Evolutionary conservation across 139 green algal genomes (phyloP).

Genomic region (Picochlorum sp.): DNA sequence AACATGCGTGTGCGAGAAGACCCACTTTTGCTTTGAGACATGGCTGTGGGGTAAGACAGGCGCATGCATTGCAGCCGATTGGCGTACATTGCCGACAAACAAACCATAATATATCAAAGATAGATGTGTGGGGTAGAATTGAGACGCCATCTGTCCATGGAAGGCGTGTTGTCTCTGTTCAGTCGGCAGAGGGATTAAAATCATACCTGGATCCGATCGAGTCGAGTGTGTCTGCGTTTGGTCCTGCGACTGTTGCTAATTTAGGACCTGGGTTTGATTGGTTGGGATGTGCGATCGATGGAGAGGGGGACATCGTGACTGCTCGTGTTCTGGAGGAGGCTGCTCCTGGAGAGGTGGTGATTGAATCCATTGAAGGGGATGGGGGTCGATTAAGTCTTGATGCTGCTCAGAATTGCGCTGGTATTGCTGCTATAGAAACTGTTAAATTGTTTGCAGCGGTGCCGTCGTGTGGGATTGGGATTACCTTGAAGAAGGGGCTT

Average conservation of each 20-base stretch:
- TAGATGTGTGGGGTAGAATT: too few species aligned
- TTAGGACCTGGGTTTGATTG: constrained; percentile 96
- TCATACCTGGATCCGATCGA: constrained; percentile 15
- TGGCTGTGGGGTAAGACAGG: too few species aligned
- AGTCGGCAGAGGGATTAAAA: background rate
- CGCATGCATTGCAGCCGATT: too few species aligned
- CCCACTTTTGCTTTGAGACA: too few species aligned
- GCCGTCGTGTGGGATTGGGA: constrained; percentile 61
- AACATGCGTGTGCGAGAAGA: too few species aligned
- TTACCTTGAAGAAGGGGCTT: constrained; percentile 86
- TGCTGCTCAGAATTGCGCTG: constrained; percentile 80
- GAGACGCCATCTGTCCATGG: too few species aligned
- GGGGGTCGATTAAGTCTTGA: constrained; percentile 72
- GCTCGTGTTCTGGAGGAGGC: constrained; percentile 51
- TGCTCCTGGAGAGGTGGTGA: constrained; percentile 64
- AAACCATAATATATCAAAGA: too few species aligned
- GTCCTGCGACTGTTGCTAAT: constrained; percentile 92
- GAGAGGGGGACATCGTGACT: constrained; percentile 80
- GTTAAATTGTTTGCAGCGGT: constrained; percentile 71
- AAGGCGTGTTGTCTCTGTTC: background rate
- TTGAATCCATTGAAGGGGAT: constrained; percentile 83
- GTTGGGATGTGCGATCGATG: constrained; percentile 91
- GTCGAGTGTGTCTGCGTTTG: constrained; percentile 60
- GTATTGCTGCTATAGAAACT: constrained; percentile 81
- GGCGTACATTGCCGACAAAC: too few species aligned